These are phyloP conservation scores for Thraustotheca clavata DNA, from an alignment of 352 stramenopile genomes.

Conservation along the genomic window DNA sequence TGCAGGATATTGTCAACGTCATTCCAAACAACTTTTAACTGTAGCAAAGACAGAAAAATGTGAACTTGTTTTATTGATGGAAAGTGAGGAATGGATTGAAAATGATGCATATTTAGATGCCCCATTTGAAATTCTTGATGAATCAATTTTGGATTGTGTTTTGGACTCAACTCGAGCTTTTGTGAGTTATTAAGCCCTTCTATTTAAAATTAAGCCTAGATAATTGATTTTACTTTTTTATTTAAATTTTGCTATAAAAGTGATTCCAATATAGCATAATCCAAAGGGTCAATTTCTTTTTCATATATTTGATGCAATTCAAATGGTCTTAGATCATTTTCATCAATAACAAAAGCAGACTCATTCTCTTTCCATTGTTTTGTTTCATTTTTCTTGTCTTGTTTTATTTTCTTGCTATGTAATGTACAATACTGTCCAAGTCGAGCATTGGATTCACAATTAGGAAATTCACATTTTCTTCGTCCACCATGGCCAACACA, in stretches of 20 bases:
- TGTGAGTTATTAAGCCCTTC: not conserved
- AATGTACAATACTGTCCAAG: slow-evolving; percentile 1
- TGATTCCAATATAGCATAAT: not conserved
- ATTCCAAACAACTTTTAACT: not conserved
- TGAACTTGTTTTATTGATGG: not conserved
- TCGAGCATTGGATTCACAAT: slow-evolving; percentile 65
- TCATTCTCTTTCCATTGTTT: not conserved
- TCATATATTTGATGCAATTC: too few relatives aligned
- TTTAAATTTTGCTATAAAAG: not conserved
- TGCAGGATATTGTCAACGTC: slow-evolving; percentile 17
- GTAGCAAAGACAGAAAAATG: not conserved
- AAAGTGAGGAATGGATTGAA: not conserved
- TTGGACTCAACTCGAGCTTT: not conserved
- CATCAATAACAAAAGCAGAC: too few relatives aligned
- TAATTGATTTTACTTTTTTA: not conserved
- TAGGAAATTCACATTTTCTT: slow-evolving; percentile 50
- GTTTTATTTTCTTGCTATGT: not conserved
- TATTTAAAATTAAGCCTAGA: slow-evolving; percentile 9
- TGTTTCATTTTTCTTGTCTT: not conserved
- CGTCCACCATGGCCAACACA: slow-evolving; percentile 64
- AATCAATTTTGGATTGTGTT: not conserved
- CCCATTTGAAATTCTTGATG: not conserved
- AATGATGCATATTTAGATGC: slow-evolving; percentile 5
- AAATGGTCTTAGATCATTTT: too few relatives aligned
- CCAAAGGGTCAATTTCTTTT: too few relatives aligned